Percentiles rank a stretch among this genome's conserved stretches.
Evolutionary conservation across 108 stramenopile species (phyloP).

Genomic region (Parmales sp.): DNA sequence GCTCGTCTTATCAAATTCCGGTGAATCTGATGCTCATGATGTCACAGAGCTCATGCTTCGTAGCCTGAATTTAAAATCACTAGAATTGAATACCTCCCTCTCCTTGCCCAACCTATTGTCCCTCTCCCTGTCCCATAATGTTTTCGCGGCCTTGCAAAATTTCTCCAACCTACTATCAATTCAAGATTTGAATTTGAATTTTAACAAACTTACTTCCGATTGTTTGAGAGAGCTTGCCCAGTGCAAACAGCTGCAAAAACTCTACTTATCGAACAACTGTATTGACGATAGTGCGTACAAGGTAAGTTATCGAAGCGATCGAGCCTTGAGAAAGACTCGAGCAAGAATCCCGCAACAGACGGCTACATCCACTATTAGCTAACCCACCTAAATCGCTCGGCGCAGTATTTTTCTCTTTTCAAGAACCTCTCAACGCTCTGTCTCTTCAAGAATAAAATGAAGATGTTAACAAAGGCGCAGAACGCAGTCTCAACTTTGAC

Average conservation of each 20-base stretch:
- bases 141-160: background rate
- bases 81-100: no score
- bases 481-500: background rate
- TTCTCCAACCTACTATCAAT: background rate
- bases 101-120: background rate
- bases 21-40: no score
- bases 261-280: background rate
- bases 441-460: background rate
- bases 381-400: no score
- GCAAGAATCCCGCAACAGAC: background rate
- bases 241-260: background rate
- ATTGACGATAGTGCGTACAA: background rate
- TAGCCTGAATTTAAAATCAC: no score
- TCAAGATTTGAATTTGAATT: background rate
- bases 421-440: constrained; percentile 10
- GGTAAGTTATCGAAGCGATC: background rate
- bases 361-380: no score
- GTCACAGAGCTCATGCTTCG: no score
- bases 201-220: background rate
- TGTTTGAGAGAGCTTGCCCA: background rate
- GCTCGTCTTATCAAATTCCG: no score
- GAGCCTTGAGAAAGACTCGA: background rate
- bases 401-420: background rate
- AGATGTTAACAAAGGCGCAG: background rate
- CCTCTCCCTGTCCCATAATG: background rate